Percentiles rank a stretch among this genome's conserved stretches.
Conservation (phyloP, 352 stramenopile genomes). For the Phytophthora sojae region DNA sequence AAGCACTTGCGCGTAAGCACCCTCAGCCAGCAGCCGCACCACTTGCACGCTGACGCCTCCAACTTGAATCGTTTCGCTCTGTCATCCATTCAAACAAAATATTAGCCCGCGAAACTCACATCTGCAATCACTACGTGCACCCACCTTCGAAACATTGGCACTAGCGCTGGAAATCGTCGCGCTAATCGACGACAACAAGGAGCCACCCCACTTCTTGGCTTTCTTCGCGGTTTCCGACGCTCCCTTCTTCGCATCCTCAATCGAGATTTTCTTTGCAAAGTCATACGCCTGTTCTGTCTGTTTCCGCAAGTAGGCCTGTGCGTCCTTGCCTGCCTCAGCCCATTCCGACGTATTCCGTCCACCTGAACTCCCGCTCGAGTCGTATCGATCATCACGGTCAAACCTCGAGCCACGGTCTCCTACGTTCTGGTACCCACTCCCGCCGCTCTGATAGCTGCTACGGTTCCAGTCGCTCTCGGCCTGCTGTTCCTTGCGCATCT, state of each 20-base stretch:
- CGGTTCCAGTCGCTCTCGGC: conserved; percentile 30
- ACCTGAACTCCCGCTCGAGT: conserved; percentile 21
- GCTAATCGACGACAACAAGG: conserved; percentile 81
- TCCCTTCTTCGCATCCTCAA: conserved; percentile 87
- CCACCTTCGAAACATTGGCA: conserved; percentile 64
- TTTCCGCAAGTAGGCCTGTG: conserved; percentile 77
- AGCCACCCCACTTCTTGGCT: conserved; percentile 87
- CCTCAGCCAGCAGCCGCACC: conserved; percentile 74
- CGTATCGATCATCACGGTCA: conserved; percentile 45
- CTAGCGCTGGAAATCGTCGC: conserved; percentile 75
- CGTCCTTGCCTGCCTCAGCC: conserved; percentile 54
- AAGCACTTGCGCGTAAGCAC: conserved; percentile 82
- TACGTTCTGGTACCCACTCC: conserved; percentile 28
- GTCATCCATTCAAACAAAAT: background rate
- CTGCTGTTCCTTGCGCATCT: conserved; percentile 35
- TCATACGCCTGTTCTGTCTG: conserved; percentile 88
- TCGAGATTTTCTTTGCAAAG: conserved; percentile 90
- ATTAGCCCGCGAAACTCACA: background rate
- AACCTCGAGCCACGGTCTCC: conserved; percentile 25
- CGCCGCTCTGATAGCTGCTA: conserved; percentile 34
- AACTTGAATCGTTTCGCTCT: conserved; percentile 83
- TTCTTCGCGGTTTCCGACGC: conserved; percentile 88
- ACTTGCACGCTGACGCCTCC: conserved; percentile 76
- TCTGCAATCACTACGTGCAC: background rate
- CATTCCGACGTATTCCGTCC: conserved; percentile 37